A percentile compares a stretch with the other conserved stretches of the same genome.
Evolutionary conservation across 139 green algal species (phyloP).

Genomic region (Tetradesmus obliquus): DNA sequence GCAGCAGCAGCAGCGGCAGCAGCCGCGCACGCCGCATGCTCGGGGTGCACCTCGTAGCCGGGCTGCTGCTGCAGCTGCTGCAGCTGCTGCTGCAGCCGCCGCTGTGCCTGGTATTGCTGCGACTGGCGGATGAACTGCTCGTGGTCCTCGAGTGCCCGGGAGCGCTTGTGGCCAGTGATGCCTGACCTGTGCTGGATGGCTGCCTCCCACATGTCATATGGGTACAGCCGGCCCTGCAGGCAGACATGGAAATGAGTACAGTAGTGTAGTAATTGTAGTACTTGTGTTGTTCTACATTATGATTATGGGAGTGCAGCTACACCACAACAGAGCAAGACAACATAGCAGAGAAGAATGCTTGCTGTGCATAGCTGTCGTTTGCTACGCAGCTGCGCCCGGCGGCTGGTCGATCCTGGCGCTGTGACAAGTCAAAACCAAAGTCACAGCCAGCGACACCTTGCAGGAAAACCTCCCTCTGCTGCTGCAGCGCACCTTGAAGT

Average conservation of each 20-base stretch:
- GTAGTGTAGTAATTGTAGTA: too few species aligned
- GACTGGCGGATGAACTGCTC: background rate
- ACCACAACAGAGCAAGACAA: too few species aligned
- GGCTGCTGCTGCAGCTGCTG: background rate
- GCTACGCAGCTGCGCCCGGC: too few species aligned
- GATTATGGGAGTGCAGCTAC: too few species aligned
- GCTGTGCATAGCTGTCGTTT: too few species aligned
- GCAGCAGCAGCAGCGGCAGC: background rate
- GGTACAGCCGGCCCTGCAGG: background rate
- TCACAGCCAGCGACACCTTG: too few species aligned
- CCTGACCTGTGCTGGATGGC: background rate
- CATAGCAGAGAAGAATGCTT: too few species aligned
- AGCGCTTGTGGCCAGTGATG: background rate
- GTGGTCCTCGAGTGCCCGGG: background rate
- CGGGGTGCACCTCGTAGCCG: background rate
- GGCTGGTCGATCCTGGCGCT: too few species aligned
- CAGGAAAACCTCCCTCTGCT: background rate
- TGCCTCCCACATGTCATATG: background rate
- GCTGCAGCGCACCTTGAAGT: background rate
- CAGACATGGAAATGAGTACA: too few species aligned
- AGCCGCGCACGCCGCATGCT: background rate
- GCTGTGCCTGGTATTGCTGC: background rate
- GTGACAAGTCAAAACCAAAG: too few species aligned
- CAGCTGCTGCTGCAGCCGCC: background rate
- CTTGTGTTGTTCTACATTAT: too few species aligned